Conservation (phyloP, 2,329 filamentous ascomycete species). For the Boeremia lycopersici region DNA sequence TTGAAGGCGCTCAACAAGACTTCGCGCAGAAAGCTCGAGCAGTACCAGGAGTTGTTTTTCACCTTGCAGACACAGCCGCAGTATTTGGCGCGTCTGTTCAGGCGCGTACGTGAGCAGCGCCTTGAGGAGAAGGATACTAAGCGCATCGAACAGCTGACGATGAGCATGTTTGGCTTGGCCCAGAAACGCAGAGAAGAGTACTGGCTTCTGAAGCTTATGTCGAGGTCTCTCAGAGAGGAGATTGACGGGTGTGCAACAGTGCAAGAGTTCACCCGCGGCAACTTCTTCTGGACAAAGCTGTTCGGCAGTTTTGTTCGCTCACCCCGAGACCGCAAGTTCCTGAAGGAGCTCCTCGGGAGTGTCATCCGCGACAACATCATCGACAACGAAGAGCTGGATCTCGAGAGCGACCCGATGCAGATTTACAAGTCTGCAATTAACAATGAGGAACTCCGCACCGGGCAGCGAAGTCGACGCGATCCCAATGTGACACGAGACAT, state of each 20-base stretch:
- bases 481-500: conserved; percentile 88
- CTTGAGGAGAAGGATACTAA: conserved; percentile 92
- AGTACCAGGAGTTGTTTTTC: conserved; percentile 98
- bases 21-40: conserved; percentile 91
- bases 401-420: conserved; percentile 96
- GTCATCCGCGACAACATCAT: conserved; percentile 91
- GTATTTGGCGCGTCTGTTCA: conserved; percentile 89
- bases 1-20: conserved; percentile 97
- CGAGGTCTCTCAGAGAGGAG: conserved; percentile 83
- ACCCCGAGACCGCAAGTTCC: conserved; percentile 88
- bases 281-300: conserved; percentile 91
- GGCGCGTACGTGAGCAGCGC: conserved; percentile 78
- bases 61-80: conserved; percentile 94
- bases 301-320: conserved; percentile 87
- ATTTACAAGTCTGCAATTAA: conserved; percentile 96
- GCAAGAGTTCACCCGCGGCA: conserved; percentile 86
- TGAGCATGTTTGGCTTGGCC: conserved; percentile 95
- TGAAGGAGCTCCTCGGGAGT: conserved; percentile 83
- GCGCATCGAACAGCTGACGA: conserved; percentile 88
- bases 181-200: conserved; percentile 98
- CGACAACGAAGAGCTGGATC: conserved; percentile 85
- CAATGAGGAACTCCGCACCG: conserved; percentile 94
- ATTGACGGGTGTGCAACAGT: conserved; percentile 74
- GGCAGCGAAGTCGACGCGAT: conserved; percentile 77
- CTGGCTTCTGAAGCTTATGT: conserved; percentile 87